Base-by-base conservation (phyloP, 2,329 filamentous ascomycete genomes). In the Shiraia sp. region DNA sequence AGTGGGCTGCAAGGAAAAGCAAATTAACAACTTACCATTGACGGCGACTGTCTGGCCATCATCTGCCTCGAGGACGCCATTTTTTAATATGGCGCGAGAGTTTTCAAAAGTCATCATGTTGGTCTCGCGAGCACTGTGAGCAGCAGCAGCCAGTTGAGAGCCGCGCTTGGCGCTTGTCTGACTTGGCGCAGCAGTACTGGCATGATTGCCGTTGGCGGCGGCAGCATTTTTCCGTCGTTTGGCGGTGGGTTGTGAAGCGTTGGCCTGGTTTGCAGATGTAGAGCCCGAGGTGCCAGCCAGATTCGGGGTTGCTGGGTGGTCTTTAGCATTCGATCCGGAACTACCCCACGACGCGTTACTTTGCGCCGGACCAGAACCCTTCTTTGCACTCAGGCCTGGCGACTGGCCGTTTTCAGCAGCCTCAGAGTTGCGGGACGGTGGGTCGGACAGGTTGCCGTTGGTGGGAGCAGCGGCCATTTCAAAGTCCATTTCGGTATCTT, bases 71-170 rank as follows among this genome's bases (percentile, higher is more conserved):
- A 99, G 79, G 64, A 86, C 85, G 41, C 88, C 88, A 58, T 91
- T 79, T 60, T 87, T 85, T 43, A 91, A 78, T 43, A 78, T 79
- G 35, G 80, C 81, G 43, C 82, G 81, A 61, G 80, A 83, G 48
- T 83, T 83, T 49, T 89, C 85, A 71, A 97, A 97, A 30, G 82
- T 90, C 74, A 96, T 81, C 83, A 97, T 86, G 69, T 95, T 96
- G 37, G 88, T 86, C 61, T 90, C 84, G 50, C 81, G 77, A 53
- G 68, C 59, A 48, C 55, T 59, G 51, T 63, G 65, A 43, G 72
- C 66, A 64, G 63, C 70, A 59, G 53, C 51, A 32, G 67, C 66
- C 59, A 72, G 66, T 39, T 63, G 58, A 32, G 53, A 61, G 40
- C 58, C 56, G 44, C 66, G 63, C 53, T 61, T 63, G 45, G 59